Evolutionary conservation across 257 asterid species (phyloP).

Genomic region (Solanum ossicruentum): DNA sequence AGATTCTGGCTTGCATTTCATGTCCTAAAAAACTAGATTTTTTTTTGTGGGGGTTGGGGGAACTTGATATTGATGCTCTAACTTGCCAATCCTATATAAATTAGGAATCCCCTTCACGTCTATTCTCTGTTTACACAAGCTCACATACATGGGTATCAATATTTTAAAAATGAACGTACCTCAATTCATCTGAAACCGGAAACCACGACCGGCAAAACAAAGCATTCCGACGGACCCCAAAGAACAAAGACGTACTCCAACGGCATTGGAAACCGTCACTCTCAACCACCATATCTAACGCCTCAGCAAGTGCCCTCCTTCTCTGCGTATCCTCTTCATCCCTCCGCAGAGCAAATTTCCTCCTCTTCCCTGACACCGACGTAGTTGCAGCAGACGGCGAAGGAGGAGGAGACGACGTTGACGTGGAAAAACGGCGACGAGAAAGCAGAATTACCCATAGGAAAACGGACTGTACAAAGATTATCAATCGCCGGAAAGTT

Average conservation of each 20-base stretch:
- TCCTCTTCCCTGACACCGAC: conserved; percentile 22
- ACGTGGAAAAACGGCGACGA: conserved; percentile 38
- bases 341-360: conserved; percentile 46
- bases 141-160: neutral
- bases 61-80: neutral
- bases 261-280: conserved; percentile 21
- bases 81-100: neutral
- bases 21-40: neutral
- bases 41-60: too few species aligned
- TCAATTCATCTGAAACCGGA: conserved; percentile 60
- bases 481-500: conserved; percentile 24
- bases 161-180: conserved; percentile 15
- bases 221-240: conserved; percentile 61
- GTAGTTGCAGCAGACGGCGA: conserved; percentile 25
- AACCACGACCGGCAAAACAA: conserved; percentile 93
- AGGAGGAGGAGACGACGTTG: conserved; percentile 45
- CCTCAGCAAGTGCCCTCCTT: conserved; percentile 93
- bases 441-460: conserved; percentile 65
- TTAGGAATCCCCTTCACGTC: neutral
- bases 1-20: neutral
- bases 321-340: conserved; percentile 93
- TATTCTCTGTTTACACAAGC: neutral
- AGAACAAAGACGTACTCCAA: conserved; percentile 72
- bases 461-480: conserved; percentile 48
- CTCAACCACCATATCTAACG: conserved; percentile 42